phyloP scores from a whole-genome alignment of 2,329 filamentous ascomycete genomes.

The Zelopaecilomyces penicillatus region DNA sequence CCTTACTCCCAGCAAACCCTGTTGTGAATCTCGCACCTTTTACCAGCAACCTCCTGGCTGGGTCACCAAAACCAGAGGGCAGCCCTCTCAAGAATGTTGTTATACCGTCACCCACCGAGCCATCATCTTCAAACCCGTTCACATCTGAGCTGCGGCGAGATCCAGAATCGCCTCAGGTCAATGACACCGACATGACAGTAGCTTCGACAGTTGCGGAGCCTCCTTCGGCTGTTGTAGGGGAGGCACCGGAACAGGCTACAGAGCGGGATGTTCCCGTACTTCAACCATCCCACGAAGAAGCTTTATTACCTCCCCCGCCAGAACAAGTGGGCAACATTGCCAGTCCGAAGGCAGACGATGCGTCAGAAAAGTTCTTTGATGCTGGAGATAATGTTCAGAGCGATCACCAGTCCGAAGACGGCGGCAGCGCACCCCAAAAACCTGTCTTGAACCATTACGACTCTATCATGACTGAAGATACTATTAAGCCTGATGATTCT shows the following conservation, averaged over 20 bases:
- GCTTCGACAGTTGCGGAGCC: conserved; percentile 22
- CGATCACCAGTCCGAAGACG: conserved; percentile 14
- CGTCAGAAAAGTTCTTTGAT: conserved; percentile 15
- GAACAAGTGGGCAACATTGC: conserved; percentile 34
- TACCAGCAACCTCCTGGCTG: conserved; percentile 16
- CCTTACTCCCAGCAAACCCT: conserved; percentile 22
- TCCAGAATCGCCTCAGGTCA: background rate
- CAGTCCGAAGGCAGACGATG: conserved; percentile 23
- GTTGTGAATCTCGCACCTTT: conserved; percentile 22
- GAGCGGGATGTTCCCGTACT: conserved; percentile 17
- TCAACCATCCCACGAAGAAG: conserved; percentile 5
- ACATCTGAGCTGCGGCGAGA: too few relatives aligned
- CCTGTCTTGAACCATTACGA: conserved; percentile 19
- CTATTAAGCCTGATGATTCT: conserved; percentile 30
- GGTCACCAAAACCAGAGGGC: conserved; percentile 34
- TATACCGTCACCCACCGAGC: conserved; percentile 36
- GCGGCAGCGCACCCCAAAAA: conserved; percentile 12
- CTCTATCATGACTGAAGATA: conserved; percentile 29
- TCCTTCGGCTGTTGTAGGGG: conserved; percentile 22
- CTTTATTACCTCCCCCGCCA: conserved; percentile 27
- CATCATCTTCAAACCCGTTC: conserved; percentile 2
- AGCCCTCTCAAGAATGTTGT: conserved; percentile 47
- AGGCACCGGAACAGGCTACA: conserved; percentile 18
- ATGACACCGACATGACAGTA: conserved; percentile 6
- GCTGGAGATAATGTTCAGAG: conserved; percentile 18